Base-by-base conservation (phyloP, 2,329 filamentous ascomycete species). In the Leptoxyphium fumago region DNA sequence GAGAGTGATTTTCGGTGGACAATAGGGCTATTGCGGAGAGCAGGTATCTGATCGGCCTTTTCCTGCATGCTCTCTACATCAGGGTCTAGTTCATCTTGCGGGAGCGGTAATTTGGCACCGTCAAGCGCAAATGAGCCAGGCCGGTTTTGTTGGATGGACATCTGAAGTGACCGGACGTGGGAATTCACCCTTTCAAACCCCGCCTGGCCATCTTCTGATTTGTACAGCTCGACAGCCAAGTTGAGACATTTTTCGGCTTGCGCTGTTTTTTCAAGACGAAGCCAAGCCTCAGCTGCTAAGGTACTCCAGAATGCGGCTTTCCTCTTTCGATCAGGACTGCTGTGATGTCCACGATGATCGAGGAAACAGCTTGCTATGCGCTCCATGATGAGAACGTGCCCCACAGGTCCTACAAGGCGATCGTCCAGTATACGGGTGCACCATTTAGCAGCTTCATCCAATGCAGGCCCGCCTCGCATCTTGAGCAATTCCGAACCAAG, bases 291-390 rank as follows among this genome's bases (percentile, higher is more conserved):
- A 1, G 87, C 80, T 1, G 84, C 82, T 34, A 94, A 72, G 17
- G 91, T 73, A 51, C 80, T 82, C 88, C 88, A 98, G 50, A 94
- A 75, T 0, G 84, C 91, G 2, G 88, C 84, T 67, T 95, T 98
- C 41, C 91, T 74, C 47, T 73, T 74, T 48, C 89, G 74, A 8
- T 74, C 72, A 13, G 88, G 87, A 71, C 80, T 83, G 32, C 68
- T 68, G 47, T 78, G 74, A 2, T 78, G 65, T 2, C 83, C 80
- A 21, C 72, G 72, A 52, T 84, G 84, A 2, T 82, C 79, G 1
- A 77, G 77, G 63, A 89, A 95, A 65, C 85, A 94, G 2, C 82
- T 77, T 0, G 85, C 84, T 15, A 95, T 74, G 30, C 91, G 78
- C 64, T 98, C 89, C 43, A 82, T 86, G 53, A 94, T 70, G 10